A percentile compares a stretch with the other conserved stretches of the same genome.
These are phyloP conservation scores for Hylodesmum podocarpum DNA, from an alignment of 306 rosid genomes.

Conservation along the genomic window DNA sequence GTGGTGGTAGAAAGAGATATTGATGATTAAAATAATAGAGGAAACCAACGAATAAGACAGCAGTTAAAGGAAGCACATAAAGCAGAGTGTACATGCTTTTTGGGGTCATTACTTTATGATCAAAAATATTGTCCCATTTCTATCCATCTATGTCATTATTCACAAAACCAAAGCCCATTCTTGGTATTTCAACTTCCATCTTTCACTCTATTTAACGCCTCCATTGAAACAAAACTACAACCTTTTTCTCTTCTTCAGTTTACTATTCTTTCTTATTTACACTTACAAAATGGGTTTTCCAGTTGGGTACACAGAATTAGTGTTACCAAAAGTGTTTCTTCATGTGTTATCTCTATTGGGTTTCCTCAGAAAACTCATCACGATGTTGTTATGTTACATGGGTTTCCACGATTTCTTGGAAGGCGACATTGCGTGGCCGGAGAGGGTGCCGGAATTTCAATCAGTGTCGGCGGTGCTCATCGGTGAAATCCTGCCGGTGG, in stretches of 20 bases:
- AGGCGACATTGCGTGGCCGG: slow-evolving; percentile 54
- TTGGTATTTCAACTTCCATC: slow-evolving; percentile 24
- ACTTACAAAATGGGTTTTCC: slow-evolving; percentile 83
- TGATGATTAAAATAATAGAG: neutral
- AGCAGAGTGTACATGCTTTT: neutral
- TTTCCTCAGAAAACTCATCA: slow-evolving; percentile 53
- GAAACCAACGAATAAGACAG: slow-evolving; percentile 28
- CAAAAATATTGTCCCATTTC: neutral
- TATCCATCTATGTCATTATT: slow-evolving; percentile 14
- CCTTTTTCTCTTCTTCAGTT: no score
- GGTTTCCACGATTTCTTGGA: slow-evolving; percentile 63
- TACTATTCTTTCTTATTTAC: no score
- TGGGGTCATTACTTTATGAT: neutral
- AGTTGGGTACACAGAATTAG: slow-evolving; percentile 60
- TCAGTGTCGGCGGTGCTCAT: slow-evolving; percentile 53
- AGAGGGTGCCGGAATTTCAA: slow-evolving; percentile 40
- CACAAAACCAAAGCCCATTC: slow-evolving; percentile 29
- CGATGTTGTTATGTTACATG: slow-evolving; percentile 37
- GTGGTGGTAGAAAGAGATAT: neutral
- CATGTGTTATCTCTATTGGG: slow-evolving; percentile 55
- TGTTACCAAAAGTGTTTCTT: slow-evolving; percentile 64
- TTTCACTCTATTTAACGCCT: slow-evolving; percentile 27
- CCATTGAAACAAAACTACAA: neutral
- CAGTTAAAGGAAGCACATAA: neutral
- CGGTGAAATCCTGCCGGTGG: slow-evolving; percentile 63